Conservation (phyloP, 495 filamentous ascomycete species). For the Talaromyces trachyspermus region DNA sequence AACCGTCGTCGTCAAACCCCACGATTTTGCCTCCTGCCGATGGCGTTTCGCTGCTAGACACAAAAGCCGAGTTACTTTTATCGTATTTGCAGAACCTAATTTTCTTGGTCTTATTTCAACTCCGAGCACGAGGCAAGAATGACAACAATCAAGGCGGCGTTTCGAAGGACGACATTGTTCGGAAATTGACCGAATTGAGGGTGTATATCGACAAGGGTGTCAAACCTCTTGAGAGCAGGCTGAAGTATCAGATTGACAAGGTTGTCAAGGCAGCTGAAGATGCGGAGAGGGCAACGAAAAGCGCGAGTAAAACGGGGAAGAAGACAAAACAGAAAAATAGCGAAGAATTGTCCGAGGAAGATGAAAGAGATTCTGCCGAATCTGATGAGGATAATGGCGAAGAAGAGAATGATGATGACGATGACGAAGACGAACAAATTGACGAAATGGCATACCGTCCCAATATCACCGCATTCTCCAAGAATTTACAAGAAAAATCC, state of each 20-base stretch:
- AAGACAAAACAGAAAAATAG: constrained; percentile 10
- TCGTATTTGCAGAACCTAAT: constrained; percentile 93
- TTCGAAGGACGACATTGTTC: constrained; percentile 53
- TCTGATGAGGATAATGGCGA: constrained; percentile 19
- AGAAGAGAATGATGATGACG: constrained; percentile 34
- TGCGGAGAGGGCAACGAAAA: constrained; percentile 39
- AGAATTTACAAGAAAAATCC: constrained; percentile 22
- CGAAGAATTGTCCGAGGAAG: constrained; percentile 22
- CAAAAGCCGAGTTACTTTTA: constrained; percentile 90
- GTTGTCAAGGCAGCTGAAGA: constrained; percentile 82
- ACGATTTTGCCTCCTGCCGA: constrained; percentile 60
- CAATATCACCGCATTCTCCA: constrained; percentile 53
- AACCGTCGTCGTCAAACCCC: constrained; percentile 17
- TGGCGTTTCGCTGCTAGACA: constrained; percentile 88
- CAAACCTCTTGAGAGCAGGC: constrained; percentile 72
- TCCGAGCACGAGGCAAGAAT: constrained; percentile 47
- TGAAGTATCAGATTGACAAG: constrained; percentile 86
- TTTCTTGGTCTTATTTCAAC: constrained; percentile 76
- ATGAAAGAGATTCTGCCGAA: constrained; percentile 22
- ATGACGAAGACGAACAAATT: constrained; percentile 32
- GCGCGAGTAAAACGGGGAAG: constrained; percentile 16
- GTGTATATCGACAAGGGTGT: constrained; percentile 88
- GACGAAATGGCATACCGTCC: constrained; percentile 64
- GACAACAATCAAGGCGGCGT: constrained; percentile 21
- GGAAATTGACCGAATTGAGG: constrained; percentile 77